Percentiles rank a stretch among this genome's conserved stretches.
These are phyloP conservation scores for Coccomyxa subellipsoidea DNA, from an alignment of 163 green algal genomes.

Conservation along the genomic window DNA sequence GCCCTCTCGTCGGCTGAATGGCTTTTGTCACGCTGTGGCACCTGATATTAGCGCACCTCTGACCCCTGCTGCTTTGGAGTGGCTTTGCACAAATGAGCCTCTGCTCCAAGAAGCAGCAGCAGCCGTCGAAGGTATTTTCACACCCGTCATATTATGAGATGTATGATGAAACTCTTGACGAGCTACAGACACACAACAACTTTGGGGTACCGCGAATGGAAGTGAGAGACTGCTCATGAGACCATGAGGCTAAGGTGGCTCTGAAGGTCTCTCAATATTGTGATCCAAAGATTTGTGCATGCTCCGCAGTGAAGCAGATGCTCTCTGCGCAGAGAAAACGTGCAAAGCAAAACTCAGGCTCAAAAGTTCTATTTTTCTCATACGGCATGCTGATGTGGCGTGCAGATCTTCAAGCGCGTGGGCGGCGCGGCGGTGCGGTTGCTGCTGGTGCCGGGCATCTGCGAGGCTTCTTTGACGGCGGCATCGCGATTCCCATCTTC, in stretches of 20 bases:
- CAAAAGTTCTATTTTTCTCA: too few species aligned
- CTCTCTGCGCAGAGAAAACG: background rate
- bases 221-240: too few species aligned
- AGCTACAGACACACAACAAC: too few species aligned
- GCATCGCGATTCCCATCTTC: constrained; percentile 49
- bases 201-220: too few species aligned
- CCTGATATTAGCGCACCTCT: background rate
- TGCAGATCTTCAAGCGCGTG: constrained; percentile 39
- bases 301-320: background rate
- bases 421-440: constrained; percentile 49
- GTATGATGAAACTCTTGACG: too few species aligned
- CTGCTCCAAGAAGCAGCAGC: background rate
- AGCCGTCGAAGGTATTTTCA: background rate
- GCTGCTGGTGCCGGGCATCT: constrained; percentile 65
- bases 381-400: constrained; percentile 10
- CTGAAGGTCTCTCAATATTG: too few species aligned
- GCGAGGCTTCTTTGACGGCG: constrained; percentile 70
- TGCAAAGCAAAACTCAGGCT: too few species aligned
- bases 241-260: too few species aligned
- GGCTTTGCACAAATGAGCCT: background rate
- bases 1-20: background rate
- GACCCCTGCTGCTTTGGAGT: background rate
- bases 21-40: background rate
- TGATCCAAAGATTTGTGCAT: background rate
- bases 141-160: too few species aligned